Evolutionary conservation across 257 asterid genomes (phyloP).

Genomic region (Gentiana straminea): DNA sequence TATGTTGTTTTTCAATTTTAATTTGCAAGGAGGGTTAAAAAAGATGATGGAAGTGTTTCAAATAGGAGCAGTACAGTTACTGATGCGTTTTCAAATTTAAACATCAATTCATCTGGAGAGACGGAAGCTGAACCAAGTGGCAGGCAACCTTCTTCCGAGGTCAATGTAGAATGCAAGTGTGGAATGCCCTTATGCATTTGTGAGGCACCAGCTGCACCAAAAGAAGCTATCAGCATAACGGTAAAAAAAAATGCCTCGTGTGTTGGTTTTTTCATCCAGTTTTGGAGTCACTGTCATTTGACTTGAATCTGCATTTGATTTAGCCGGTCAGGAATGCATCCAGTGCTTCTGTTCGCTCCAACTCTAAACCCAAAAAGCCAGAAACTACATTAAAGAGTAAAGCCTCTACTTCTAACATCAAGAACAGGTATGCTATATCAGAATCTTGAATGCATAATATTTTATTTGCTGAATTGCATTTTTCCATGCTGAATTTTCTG

Average conservation of each 20-base stretch:
- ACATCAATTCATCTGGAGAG: slow-evolving; percentile 36
- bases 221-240: slow-evolving; percentile 34
- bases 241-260: slow-evolving; percentile 23
- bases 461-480: too few relatives aligned
- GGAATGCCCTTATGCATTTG: slow-evolving; percentile 99
- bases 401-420: slow-evolving; percentile 73
- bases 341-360: slow-evolving; percentile 22
- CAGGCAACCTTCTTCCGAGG: slow-evolving; percentile 27
- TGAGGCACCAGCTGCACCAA: slow-evolving; percentile 66
- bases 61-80: slow-evolving; percentile 42
- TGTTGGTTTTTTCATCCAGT: slow-evolving; percentile 5
- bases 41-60: slow-evolving; percentile 39
- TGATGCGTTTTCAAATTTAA: slow-evolving; percentile 65
- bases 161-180: slow-evolving; percentile 69
- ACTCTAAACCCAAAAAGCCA: slow-evolving; percentile 50
- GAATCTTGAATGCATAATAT: too few relatives aligned
- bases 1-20: too few relatives aligned
- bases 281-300: slow-evolving; percentile 10
- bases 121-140: slow-evolving; percentile 29
- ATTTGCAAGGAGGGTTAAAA: slow-evolving; percentile 32
- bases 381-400: slow-evolving; percentile 45
- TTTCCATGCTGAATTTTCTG: too few relatives aligned
- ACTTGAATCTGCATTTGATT: slow-evolving; percentile 19
- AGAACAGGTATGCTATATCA: slow-evolving; percentile 47
- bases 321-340: slow-evolving; percentile 44